Conservation (phyloP, 352 stramenopile genomes). For the Halophytophthora polymorphica region DNA sequence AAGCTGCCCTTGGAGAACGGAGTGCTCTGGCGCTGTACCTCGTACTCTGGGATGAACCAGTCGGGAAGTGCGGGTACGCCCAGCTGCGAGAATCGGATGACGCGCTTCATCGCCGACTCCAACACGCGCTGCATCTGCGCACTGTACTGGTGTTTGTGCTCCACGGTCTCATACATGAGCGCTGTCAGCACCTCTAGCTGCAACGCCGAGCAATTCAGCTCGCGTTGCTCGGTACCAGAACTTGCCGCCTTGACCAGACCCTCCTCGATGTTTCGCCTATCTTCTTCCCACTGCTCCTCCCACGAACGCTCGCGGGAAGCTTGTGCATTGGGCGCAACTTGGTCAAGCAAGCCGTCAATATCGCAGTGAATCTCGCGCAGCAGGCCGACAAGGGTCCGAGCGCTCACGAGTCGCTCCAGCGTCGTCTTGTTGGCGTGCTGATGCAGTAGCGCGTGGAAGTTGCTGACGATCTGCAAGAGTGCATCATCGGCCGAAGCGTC, state of each 20-base stretch:
- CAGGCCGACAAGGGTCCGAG: constrained; percentile 5
- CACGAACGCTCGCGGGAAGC: background rate
- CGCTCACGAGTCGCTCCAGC: constrained; percentile 12
- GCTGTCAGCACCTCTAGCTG: constrained; percentile 11
- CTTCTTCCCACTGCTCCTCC: constrained; percentile 10
- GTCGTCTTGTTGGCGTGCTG: constrained; percentile 15
- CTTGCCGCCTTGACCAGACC: constrained; percentile 4
- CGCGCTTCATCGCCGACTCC: background rate
- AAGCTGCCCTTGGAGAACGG: constrained; percentile 10
- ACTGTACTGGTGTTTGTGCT: constrained; percentile 11
- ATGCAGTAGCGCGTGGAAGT: constrained; percentile 8
- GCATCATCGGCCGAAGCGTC: background rate
- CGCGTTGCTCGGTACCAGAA: background rate
- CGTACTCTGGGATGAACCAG: constrained; percentile 19
- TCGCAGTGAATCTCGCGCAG: constrained; percentile 12
- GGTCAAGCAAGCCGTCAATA: constrained; percentile 8
- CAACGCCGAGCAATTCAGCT: background rate
- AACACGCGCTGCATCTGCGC: constrained; percentile 4
- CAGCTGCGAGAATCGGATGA: constrained; percentile 2
- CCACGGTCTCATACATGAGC: constrained; percentile 11
- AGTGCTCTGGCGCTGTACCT: constrained; percentile 8
- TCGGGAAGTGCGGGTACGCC: constrained; percentile 1
- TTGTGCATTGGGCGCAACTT: background rate
- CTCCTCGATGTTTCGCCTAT: constrained; percentile 3
- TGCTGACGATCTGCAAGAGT: background rate